These are phyloP conservation scores for Bryopsis sp. DNA, from an alignment of 139 green algal species.

Conservation along the genomic window DNA sequence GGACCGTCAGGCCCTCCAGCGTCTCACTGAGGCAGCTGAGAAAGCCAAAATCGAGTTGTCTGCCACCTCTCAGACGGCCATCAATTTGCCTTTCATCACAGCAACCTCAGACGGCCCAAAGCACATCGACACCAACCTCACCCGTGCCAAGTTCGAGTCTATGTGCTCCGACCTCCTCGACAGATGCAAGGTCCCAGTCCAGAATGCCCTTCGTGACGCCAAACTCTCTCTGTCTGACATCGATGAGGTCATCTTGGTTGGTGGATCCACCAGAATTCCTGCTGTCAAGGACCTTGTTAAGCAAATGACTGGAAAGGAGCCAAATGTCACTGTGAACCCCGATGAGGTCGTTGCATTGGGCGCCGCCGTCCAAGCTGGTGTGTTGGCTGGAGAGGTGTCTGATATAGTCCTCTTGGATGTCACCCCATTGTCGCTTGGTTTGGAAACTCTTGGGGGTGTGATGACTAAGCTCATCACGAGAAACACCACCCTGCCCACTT, in stretches of 20 bases:
- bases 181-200: slow-evolving; percentile 75
- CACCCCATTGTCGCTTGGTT: slow-evolving; percentile 87
- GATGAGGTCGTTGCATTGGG: slow-evolving; percentile 98
- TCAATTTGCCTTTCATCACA: slow-evolving; percentile 99
- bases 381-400: slow-evolving; percentile 63
- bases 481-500: slow-evolving; percentile 96
- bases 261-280: slow-evolving; percentile 95
- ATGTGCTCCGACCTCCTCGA: slow-evolving; percentile 90
- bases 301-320: slow-evolving; percentile 81
- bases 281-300: slow-evolving; percentile 87
- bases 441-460: slow-evolving; percentile 96
- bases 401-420: slow-evolving; percentile 99
- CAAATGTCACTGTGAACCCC: slow-evolving; percentile 97
- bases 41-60: slow-evolving; percentile 99
- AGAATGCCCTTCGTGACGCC: slow-evolving; percentile 88
- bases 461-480: slow-evolving; percentile 95
- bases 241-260: slow-evolving; percentile 84
- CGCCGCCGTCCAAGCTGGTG: slow-evolving; percentile 89
- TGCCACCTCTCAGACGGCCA: slow-evolving; percentile 61
- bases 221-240: slow-evolving; percentile 83
- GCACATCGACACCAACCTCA: slow-evolving; percentile 93
- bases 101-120: slow-evolving; percentile 96
- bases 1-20: slow-evolving; percentile 85
- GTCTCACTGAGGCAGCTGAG: slow-evolving; percentile 94
- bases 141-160: slow-evolving; percentile 87